Evolutionary conservation across 495 filamentous ascomycete species (phyloP).

Genomic region (Penicillium canariense): DNA sequence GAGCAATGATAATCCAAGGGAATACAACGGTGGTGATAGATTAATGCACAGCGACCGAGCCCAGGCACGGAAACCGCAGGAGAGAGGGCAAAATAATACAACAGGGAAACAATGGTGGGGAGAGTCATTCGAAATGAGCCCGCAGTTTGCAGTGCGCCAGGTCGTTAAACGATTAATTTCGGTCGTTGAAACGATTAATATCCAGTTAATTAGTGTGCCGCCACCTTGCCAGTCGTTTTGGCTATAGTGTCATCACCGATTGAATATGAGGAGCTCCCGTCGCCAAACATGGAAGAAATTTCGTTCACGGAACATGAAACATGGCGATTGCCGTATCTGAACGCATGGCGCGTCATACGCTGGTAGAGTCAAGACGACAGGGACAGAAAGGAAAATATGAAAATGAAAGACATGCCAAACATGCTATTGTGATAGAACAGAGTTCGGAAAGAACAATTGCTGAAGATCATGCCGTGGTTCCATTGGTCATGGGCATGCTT

Average conservation of each 20-base stretch:
- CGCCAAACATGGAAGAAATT: too few relatives aligned
- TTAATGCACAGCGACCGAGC: neutral
- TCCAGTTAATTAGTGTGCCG: neutral
- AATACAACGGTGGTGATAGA: slow-evolving; percentile 2
- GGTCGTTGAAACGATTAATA: too few relatives aligned
- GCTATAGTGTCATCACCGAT: neutral
- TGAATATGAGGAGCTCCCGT: neutral
- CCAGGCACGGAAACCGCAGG: neutral
- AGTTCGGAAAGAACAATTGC: neutral
- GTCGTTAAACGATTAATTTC: neutral
- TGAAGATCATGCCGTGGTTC: slow-evolving; percentile 22
- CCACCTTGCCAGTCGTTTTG: neutral
- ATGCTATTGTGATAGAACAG: neutral
- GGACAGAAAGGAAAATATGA: neutral
- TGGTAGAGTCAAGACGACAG: neutral
- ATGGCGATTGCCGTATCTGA: neutral
- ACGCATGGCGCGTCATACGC: neutral
- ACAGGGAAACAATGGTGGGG: neutral
- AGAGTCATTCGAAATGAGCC: neutral
- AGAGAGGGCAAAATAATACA: neutral
- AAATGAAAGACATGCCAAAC: neutral
- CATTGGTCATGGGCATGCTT: slow-evolving; percentile 33
- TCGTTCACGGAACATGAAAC: neutral
- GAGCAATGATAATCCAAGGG: slow-evolving; percentile 8
- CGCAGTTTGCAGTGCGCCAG: neutral